These are phyloP conservation scores for Verticillium alfalfae DNA, from an alignment of 2,329 filamentous ascomycete genomes.

Conservation along the genomic window DNA sequence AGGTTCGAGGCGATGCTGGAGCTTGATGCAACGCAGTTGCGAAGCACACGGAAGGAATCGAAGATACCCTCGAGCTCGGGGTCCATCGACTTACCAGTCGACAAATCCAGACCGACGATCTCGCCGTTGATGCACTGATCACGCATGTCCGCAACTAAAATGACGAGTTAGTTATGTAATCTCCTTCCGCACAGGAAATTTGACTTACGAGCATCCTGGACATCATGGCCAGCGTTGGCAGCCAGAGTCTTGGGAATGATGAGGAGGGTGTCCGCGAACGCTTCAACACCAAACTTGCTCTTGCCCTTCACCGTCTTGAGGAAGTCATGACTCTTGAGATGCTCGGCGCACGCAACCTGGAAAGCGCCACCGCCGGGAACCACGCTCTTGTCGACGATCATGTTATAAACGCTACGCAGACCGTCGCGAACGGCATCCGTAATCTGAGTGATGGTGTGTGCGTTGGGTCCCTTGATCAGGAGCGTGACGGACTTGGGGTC, in stretches of 20 bases:
- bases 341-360: constrained; percentile 86
- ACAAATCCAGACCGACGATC: constrained; percentile 78
- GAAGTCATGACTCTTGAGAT: constrained; percentile 83
- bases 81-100: constrained; percentile 90
- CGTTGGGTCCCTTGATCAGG: constrained; percentile 95
- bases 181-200: constrained; percentile 10
- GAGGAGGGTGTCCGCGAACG: constrained; percentile 90
- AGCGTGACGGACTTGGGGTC: constrained; percentile 97
- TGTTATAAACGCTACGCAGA: constrained; percentile 95
- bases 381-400: constrained; percentile 96
- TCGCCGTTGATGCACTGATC: constrained; percentile 83
- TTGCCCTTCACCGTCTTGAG: constrained; percentile 93
- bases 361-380: constrained; percentile 93
- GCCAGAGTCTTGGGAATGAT: constrained; percentile 97
- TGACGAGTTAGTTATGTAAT: neutral
- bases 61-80: constrained; percentile 88
- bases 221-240: constrained; percentile 91
- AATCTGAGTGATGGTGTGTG: constrained; percentile 94
- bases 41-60: constrained; percentile 90
- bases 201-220: constrained; percentile 84
- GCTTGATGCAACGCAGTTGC: constrained; percentile 90
- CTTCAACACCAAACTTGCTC: constrained; percentile 90
- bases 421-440: constrained; percentile 95
- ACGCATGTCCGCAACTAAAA: constrained; percentile 73
- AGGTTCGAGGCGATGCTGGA: constrained; percentile 94